Percentiles rank a stretch among this genome's conserved stretches.
Evolutionary conservation across 495 filamentous ascomycete species (phyloP).

Genomic region (Ascodesmis nigricans): DNA sequence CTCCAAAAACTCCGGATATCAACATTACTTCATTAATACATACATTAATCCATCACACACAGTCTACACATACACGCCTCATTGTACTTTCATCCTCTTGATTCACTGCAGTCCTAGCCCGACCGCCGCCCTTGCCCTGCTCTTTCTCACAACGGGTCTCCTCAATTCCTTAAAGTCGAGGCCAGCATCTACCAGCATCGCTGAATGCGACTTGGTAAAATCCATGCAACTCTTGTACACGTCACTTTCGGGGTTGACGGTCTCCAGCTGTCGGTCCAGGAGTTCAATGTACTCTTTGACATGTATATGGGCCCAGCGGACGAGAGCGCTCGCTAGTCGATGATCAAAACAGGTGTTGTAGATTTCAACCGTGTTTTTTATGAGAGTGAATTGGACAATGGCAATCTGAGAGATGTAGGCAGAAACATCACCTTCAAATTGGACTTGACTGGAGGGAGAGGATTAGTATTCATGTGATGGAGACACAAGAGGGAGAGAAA

Average conservation of each 20-base stretch:
- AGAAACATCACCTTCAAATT: constrained; percentile 79
- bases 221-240: constrained; percentile 70
- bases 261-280: constrained; percentile 59
- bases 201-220: constrained; percentile 56
- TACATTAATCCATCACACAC: no score
- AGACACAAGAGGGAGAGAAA: no score
- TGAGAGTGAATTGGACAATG: constrained; percentile 84
- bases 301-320: constrained; percentile 89
- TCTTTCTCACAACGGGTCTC: no score
- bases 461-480: neutral
- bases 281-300: constrained; percentile 74
- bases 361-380: constrained; percentile 69
- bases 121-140: no score
- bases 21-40: no score
- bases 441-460: constrained; percentile 43
- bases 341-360: constrained; percentile 79
- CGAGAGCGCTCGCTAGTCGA: constrained; percentile 68
- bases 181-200: constrained; percentile 61
- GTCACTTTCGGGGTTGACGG: constrained; percentile 43
- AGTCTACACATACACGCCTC: no score
- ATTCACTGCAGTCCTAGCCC: no score
- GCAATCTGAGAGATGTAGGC: constrained; percentile 92
- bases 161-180: constrained; percentile 67
- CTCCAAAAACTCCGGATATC: no score
- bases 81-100: no score